phyloP scores from a whole-genome alignment of 2,329 filamentous ascomycete species.

The Aureobasidium sp. region DNA sequence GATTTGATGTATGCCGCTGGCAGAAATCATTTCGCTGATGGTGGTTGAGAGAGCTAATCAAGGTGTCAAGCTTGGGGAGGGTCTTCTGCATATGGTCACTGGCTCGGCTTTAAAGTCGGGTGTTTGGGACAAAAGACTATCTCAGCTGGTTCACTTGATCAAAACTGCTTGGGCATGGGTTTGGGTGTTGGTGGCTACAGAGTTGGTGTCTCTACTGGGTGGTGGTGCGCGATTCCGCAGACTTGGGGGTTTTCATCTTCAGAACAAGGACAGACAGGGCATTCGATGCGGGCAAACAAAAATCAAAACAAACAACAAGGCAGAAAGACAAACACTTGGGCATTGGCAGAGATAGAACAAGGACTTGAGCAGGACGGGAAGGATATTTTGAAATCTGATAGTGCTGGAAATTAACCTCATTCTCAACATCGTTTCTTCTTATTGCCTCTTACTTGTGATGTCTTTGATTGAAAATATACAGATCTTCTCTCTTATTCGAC shows the following conservation, averaged over 20 bases:
- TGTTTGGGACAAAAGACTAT: not conserved
- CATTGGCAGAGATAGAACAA: not conserved
- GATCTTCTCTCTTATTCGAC: too few species aligned
- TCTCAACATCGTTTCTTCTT: not conserved
- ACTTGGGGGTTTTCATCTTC: too few species aligned
- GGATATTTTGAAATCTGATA: not conserved
- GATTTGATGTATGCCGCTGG: not conserved
- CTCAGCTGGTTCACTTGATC: conserved; percentile 5
- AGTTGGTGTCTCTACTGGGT: not conserved
- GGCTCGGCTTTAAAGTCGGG: not conserved
- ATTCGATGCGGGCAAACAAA: too few species aligned
- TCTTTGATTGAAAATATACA: too few species aligned
- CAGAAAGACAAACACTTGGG: not conserved
- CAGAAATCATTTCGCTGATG: not conserved
- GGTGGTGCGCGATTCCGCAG: not conserved
- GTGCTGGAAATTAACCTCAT: conserved; percentile 6
- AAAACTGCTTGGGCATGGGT: not conserved
- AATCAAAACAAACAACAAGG: not conserved
- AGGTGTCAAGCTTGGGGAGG: not conserved
- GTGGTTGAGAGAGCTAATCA: not conserved
- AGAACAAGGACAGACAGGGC: too few species aligned
- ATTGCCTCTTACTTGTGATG: not conserved
- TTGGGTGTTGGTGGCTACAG: not conserved
- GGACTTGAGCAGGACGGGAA: not conserved
- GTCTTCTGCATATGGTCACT: conserved; percentile 12